Conservation (phyloP, 352 stramenopile genomes). For the Peronospora belbahrii region DNA sequence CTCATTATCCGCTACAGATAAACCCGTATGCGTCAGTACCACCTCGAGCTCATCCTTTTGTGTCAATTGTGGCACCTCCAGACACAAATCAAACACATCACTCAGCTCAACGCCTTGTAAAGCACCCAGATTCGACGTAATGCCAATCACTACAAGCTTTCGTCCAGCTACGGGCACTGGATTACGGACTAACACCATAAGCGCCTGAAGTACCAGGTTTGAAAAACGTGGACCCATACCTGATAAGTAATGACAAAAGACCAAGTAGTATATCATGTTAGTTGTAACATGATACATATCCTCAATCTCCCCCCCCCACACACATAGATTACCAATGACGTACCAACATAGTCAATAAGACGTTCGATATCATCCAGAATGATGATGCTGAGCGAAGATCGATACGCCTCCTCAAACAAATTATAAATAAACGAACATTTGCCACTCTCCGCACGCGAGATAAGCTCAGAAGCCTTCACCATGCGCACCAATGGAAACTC, state of each 20-base stretch:
- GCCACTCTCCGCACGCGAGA: constrained; percentile 89
- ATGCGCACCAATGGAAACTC: constrained; percentile 97
- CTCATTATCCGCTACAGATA: constrained; percentile 64
- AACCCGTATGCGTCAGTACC: constrained; percentile 71
- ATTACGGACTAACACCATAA: constrained; percentile 98
- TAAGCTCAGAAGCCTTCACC: constrained; percentile 96
- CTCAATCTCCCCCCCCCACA: too few species aligned
- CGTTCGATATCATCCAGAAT: constrained; percentile 99
- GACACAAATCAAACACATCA: constrained; percentile 91
- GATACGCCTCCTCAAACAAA: constrained; percentile 97
- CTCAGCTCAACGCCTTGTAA: constrained; percentile 91
- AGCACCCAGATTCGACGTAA: constrained; percentile 88
- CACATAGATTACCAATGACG: constrained; percentile 20
- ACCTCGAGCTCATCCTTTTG: constrained; percentile 85
- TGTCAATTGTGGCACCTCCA: constrained; percentile 90
- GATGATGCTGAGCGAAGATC: constrained; percentile 96
- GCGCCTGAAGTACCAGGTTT: constrained; percentile 97
- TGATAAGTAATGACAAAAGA: constrained; percentile 11
- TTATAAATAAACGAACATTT: constrained; percentile 94
- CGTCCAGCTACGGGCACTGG: constrained; percentile 87
- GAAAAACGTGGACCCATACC: constrained; percentile 94
- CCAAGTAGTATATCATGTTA: constrained; percentile 11
- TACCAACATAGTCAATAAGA: constrained; percentile 94
- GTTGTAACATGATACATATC: neutral
- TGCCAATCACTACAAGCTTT: constrained; percentile 94